Base-by-base conservation (phyloP, 345 rosid genomes). In the Linum usitatissimum region DNA sequence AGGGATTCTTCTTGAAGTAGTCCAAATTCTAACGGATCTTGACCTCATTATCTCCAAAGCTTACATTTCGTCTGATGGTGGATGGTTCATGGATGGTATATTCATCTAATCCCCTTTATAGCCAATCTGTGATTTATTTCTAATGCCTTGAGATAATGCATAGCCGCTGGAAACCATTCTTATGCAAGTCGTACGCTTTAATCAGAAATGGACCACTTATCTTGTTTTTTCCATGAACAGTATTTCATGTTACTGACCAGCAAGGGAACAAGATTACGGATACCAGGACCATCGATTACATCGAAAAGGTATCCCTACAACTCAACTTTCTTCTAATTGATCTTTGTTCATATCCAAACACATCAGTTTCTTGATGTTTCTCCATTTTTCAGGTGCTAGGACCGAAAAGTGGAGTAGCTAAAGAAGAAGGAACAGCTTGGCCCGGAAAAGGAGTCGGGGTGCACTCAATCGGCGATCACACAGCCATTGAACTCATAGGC, bases 1-100 rank as follows among this genome's bases (percentile, higher is more conserved):
- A 9, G 98, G 98, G 73, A 92, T 92, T 63, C 70, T 92, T 36
- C 84, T 92, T 21, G 98, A 89, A 85, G 98, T 85, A 40, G 98
- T 92, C 58, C 95, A 92, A 77, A 77, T 87, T n/a, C 78, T 92
- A 12, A 72, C 91, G 0, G 98, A 92, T 74, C 83, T 89, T 12
- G 88, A 92, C 79, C 86, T 92, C 65, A 83, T 77, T n/a, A 87
- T 92, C 77, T 80, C 86, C 58, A 92, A 92, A 71, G 98, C 98
- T 23, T 89, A 89, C 76, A 78, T 92, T 68, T 92, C 98, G 68
- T 89, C 98, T 17, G 98, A 92, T 71, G 97, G 98, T 7, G 95
- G 95, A 71, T 92, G 98, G 98, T 87, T 89, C 81, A 89, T 92
- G 98, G 98, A 92, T 30, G 92, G 93, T 92, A 84, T 17, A 68